These are phyloP conservation scores for Magnolia changhungtana DNA, from an alignment of 164 flowering plant genomes.

Conservation along the genomic window DNA sequence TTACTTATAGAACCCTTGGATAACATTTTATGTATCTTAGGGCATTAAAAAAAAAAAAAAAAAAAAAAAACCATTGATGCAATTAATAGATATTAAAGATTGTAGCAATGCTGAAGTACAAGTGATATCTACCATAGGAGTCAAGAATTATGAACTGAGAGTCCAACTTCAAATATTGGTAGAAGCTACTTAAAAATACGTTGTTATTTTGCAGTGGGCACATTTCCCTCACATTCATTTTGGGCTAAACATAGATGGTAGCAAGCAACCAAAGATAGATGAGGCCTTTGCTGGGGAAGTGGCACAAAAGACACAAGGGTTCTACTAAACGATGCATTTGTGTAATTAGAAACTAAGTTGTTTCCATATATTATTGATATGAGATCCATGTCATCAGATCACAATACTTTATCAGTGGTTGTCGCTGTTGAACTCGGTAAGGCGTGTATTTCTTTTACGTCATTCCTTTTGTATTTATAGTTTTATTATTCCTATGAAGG, in stretches of 20 bases:
- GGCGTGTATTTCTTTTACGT: slow-evolving; percentile 2
- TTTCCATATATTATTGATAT: background rate
- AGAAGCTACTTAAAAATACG: background rate
- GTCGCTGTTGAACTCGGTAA: slow-evolving; percentile 7
- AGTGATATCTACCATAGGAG: too few relatives aligned
- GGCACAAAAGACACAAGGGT: slow-evolving; percentile 21
- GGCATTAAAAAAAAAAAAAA: too few relatives aligned
- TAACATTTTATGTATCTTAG: too few relatives aligned
- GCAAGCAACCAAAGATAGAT: slow-evolving; percentile 30
- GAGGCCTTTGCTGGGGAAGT: slow-evolving; percentile 22
- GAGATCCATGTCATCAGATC: too few relatives aligned
- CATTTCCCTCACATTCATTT: slow-evolving; percentile 53
- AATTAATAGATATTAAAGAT: too few relatives aligned
- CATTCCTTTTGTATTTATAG: background rate
- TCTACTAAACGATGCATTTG: slow-evolving; percentile 9
- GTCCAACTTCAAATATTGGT: background rate
- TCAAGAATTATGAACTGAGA: too few relatives aligned
- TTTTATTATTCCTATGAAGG: background rate
- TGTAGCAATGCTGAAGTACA: too few relatives aligned
- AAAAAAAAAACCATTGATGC: too few relatives aligned
- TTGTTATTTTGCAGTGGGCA: slow-evolving; percentile 43
- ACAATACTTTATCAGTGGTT: background rate
- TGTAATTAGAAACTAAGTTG: slow-evolving; percentile 1
- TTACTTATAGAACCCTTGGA: too few relatives aligned
- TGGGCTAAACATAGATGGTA: slow-evolving; percentile 34